Base-by-base conservation (phyloP, 805 yeast species). In the Tetrapisispora taiwanensis region DNA sequence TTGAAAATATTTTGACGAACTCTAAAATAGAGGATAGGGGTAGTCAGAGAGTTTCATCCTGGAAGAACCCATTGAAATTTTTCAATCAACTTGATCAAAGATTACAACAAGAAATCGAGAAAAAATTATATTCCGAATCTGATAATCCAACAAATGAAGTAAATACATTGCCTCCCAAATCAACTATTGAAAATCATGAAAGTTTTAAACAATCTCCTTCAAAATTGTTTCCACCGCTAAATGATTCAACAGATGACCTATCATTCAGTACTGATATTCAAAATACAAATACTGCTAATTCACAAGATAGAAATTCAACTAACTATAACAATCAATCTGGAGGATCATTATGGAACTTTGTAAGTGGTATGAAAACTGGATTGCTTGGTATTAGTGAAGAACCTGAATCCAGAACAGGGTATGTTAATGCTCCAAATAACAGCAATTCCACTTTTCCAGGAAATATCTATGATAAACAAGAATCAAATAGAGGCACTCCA, bases 1-100 rank as follows among this genome's bases (percentile, higher is more conserved):
- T 22, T 22, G 26, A 22, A 22, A 22, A 8, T 8, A 8, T 5
- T 22, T 6, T 8, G 8, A 8, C 5, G 5, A 28, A 28, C n/a
- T 13, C 4, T 12, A 14, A 28, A 12, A 28, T 14, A 7, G n/a
- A 10, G 14, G 30, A 28, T 5, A 12, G 10, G 14, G n/a, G 10
- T 6, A 14, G n/a, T 4, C 30, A 40, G 10, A 39, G 45, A 44
- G 57, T 50, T 4, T 67, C 71, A 15, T 53, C 65, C 15, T 68
- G 72, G 71, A 60, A 77, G 3, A 78, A 74, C 52, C 83, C 87
- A 1, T 65, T 81, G 36, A 74, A 70, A 38, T 67, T 80, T 42
- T 69, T 82, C 39, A 85, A 79, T 51, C 85, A 79, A 48, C 73
- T 82, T 54, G 90, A 82, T 57, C 76, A 74, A 43, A 67, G 79